Percentiles rank a stretch among this genome's conserved stretches.
Conservation (phyloP, 2,329 filamentous ascomycete species). For the Fusarium sp. region DNA sequence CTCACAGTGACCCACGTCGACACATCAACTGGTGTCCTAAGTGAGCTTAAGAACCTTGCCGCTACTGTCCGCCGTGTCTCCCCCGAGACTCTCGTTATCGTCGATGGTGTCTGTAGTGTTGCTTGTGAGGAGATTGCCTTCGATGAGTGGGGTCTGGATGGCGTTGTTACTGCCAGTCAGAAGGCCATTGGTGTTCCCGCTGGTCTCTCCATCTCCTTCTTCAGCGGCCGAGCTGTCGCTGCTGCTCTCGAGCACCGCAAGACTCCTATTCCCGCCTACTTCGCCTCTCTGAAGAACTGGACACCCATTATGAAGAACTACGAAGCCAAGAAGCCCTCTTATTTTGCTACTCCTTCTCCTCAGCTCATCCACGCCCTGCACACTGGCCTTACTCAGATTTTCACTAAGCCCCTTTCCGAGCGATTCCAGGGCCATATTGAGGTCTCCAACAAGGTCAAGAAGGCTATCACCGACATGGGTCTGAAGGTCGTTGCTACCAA, state of each 20-base stretch:
- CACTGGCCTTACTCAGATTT: constrained; percentile 87
- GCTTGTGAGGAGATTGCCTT: constrained; percentile 96
- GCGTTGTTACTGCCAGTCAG: constrained; percentile 92
- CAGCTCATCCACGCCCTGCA: constrained; percentile 94
- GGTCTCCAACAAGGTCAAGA: constrained; percentile 87
- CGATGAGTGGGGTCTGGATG: constrained; percentile 93
- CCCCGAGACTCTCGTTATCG: constrained; percentile 89
- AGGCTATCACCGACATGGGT: constrained; percentile 81
- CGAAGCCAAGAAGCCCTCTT: constrained; percentile 95
- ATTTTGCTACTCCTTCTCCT: constrained; percentile 96
- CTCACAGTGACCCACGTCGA: constrained; percentile 97
- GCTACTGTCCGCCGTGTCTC: constrained; percentile 88
- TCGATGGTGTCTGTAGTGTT: constrained; percentile 97
- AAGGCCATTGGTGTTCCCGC: constrained; percentile 98
- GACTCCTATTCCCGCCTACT: constrained; percentile 87
- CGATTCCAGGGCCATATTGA: constrained; percentile 86
- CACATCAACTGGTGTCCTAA: constrained; percentile 95
- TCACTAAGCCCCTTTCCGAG: constrained; percentile 81
- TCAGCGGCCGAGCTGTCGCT: constrained; percentile 88
- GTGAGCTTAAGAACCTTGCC: constrained; percentile 86
- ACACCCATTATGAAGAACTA: constrained; percentile 99
- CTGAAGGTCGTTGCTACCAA: constrained; percentile 88
- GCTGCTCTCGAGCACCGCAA: constrained; percentile 79
- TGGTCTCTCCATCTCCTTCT: constrained; percentile 93
- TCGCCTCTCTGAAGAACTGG: constrained; percentile 98